Conservation (phyloP, 192 early-diverging fungal species). For the Coemansia sp. region DNA sequence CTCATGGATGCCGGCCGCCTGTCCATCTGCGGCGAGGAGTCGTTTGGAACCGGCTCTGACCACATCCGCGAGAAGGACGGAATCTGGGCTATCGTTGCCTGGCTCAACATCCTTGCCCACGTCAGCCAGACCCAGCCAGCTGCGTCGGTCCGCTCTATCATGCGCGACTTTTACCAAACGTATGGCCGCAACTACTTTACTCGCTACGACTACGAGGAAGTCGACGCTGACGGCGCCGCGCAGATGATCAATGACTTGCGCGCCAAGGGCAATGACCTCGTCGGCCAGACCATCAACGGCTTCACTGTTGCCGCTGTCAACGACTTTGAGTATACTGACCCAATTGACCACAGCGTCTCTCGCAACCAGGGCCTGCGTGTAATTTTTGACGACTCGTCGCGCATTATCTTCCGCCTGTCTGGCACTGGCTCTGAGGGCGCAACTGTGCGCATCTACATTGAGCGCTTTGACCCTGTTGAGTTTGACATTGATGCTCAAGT, state of each 20-base stretch:
- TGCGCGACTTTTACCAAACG: constrained; percentile 74
- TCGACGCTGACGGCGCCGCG: constrained; percentile 74
- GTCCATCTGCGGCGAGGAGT: constrained; percentile 97
- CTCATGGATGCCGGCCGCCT: constrained; percentile 94
- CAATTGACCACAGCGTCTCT: constrained; percentile 84
- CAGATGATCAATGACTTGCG: constrained; percentile 81
- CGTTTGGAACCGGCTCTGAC: constrained; percentile 97
- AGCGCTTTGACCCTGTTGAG: constrained; percentile 69
- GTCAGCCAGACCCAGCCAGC: constrained; percentile 62
- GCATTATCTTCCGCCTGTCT: constrained; percentile 89
- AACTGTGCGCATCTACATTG: constrained; percentile 94
- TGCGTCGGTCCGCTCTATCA: constrained; percentile 74
- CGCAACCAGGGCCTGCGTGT: constrained; percentile 90
- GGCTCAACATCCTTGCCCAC: constrained; percentile 92
- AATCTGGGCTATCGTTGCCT: constrained; percentile 95
- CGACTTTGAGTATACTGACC: constrained; percentile 95
- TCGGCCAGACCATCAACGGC: constrained; percentile 68
- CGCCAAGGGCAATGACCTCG: constrained; percentile 54
- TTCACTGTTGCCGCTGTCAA: constrained; percentile 63
- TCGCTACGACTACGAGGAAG: constrained; percentile 98
- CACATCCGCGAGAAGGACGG: constrained; percentile 99
- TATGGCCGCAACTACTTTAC: constrained; percentile 98
- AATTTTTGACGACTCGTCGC: constrained; percentile 85
- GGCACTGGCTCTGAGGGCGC: constrained; percentile 97
- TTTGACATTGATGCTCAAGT: constrained; percentile 73